Evolutionary conservation across 441 rosid genomes (phyloP).

Genomic region (Corymbia calophylla): DNA sequence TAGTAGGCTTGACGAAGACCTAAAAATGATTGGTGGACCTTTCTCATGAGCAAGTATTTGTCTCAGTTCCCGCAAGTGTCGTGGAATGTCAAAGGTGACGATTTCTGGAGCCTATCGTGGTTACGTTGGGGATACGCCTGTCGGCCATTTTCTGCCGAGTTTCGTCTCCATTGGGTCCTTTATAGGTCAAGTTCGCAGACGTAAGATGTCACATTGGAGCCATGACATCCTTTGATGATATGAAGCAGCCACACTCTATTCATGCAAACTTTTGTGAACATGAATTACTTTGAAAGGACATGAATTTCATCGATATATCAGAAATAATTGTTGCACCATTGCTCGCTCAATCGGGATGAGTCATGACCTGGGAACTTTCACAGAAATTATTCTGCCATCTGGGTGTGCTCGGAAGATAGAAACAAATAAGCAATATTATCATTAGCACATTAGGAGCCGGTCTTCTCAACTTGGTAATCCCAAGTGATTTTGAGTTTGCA

Average conservation of each 20-base stretch:
- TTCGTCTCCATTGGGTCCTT: not conserved
- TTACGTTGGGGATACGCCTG: not conserved
- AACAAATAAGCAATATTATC: not conserved
- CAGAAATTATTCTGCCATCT: not conserved
- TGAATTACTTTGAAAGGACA: not conserved
- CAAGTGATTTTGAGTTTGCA: not conserved
- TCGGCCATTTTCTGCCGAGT: not conserved
- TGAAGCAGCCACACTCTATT: not conserved
- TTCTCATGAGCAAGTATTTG: not conserved
- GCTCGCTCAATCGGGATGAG: not conserved
- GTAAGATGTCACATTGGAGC: not conserved
- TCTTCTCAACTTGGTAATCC: not conserved
- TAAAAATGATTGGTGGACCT: not conserved
- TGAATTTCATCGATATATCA: not conserved
- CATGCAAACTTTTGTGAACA: not conserved
- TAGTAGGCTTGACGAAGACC: not conserved
- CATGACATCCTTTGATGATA: not conserved
- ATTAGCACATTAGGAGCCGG: not conserved
- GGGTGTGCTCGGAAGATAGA: not conserved
- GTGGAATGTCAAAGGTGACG: too few relatives aligned
- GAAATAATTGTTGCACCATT: not conserved
- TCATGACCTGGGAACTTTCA: not conserved
- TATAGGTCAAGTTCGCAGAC: not conserved
- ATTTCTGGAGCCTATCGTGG: not conserved
- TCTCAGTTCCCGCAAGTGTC: not conserved